Percentiles rank a stretch among this genome's conserved stretches.
These are phyloP conservation scores for Scytalidium sp. DNA, from an alignment of 2,329 filamentous ascomycete genomes.

Conservation along the genomic window DNA sequence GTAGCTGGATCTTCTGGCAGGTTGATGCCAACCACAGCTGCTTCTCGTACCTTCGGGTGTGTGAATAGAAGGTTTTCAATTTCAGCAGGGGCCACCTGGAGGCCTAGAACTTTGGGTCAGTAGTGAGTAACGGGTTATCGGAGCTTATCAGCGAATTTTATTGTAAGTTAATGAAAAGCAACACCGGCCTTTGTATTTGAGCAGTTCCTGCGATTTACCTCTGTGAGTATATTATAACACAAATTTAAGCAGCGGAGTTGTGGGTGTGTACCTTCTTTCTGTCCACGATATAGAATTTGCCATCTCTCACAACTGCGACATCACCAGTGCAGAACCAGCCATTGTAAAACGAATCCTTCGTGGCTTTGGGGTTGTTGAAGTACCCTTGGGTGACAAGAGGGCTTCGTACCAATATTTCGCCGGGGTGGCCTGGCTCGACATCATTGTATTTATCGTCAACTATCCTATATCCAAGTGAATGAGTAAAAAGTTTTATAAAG, in stretches of 20 bases:
- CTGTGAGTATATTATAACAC: not conserved
- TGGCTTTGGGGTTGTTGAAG: slow-evolving; percentile 29
- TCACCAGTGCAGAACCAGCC: slow-evolving; percentile 36
- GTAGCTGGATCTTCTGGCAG: slow-evolving; percentile 30
- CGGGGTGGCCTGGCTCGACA: slow-evolving; percentile 37
- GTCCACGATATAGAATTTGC: slow-evolving; percentile 38
- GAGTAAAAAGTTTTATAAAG: slow-evolving; percentile 39
- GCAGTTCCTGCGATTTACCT: slow-evolving; percentile 31
- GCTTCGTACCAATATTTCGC: slow-evolving; percentile 13
- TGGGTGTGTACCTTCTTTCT: slow-evolving; percentile 26
- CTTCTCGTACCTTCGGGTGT: slow-evolving; percentile 36
- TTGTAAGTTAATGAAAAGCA: no score
- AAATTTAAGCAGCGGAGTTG: no score
- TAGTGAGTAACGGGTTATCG: no score
- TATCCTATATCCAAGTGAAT: slow-evolving; percentile 55
- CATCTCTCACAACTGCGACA: slow-evolving; percentile 39
- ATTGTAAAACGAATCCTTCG: slow-evolving; percentile 19
- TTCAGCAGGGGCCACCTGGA: slow-evolving; percentile 45
- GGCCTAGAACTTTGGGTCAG: no score
- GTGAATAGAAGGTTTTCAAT: slow-evolving; percentile 38
- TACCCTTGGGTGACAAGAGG: slow-evolving; percentile 34
- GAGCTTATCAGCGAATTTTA: no score
- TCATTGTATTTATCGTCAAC: slow-evolving; percentile 54
- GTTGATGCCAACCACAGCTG: slow-evolving; percentile 39
- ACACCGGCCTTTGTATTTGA: slow-evolving; percentile 45